Evolutionary conservation across 2,329 filamentous ascomycete species (phyloP), one percentile per base, ranked within the genome.

Genomic region (Sclerotinia borealis): DNA sequence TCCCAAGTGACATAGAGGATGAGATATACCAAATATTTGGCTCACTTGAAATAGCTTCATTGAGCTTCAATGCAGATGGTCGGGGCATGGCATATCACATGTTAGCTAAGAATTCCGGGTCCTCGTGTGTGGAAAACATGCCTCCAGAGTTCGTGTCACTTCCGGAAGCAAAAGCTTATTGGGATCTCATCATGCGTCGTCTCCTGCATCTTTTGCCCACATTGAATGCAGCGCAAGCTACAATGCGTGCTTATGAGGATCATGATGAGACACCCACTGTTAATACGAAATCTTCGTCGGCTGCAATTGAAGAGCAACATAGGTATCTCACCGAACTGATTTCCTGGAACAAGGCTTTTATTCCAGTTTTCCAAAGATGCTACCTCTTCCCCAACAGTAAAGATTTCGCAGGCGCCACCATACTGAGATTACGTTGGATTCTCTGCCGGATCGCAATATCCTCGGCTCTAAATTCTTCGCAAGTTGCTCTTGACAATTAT

Each of bases 81-180:
- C 43, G 56, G 2, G 56, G 56, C 4, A 59, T 60, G 43, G 22
- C 31, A 15, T 50, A 60, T 29, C 43, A 60, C 36, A 50, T 60
- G 22, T 48, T 50, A 27, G 43, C 56, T 37, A 60, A 60, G 25
- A 19, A 50, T n/a, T 50, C 43, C 19, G 56, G 56, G n/a, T 31
- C 45, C 4, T 27, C 11, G 25, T 36, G 47, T 22, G 11, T 50
- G 7, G 34, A 50, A 11, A 36, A 48, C 8, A 60, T 60, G 56
- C 56, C 56, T 25, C 39, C 34, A 29, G 25, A 1, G 1, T 60
- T 60, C n/a, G 56, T 9, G 13, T 27, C 17, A 9, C n/a, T 60
- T n/a, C 10, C 11, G 10, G 29, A 37, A 31, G 56, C 56, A 19
- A 60, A 50, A 17, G 22, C 43, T 4, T 60, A 49, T 60, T 49